Base-by-base conservation (phyloP, 352 stramenopile species). In the Blastocystis sp. region DNA sequence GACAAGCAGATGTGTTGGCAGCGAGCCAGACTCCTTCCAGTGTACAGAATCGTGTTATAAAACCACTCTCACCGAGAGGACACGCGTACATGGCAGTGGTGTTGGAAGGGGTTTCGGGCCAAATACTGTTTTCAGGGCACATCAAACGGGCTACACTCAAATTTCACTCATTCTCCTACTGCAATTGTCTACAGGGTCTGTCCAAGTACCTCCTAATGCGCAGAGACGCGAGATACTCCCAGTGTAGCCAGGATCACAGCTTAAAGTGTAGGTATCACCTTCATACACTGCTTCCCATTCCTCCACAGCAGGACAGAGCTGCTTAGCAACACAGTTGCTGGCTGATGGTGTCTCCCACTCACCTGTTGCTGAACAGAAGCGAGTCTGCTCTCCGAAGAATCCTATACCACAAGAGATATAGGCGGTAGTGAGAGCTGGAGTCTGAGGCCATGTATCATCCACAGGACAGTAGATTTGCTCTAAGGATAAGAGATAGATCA, bases 11-110 rank as follows among this genome's bases (percentile, higher is more conserved):
- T 24, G 37, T 59, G 66, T 89, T 79, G 27, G 78, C 56, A 30
- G 51, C 78, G 15, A 48, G 40, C 78, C 78, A 89, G 19, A 89
- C 44, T 37, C 78, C 78, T n/a, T 58, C 27, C 0, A 70, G n/a
- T 11, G 44, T 42, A 56, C 78, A 89, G n/a, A 42, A 35, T 15
- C 66, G 66, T 22, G 60, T 59, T 17, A 89, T 56, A n/a, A 54
- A 51, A 9, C 78, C 78, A 17, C 22, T 24, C 44, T 87, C 59
- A 24, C 60, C 66, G 13, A 77, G 19, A 27, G 60, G 27, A 42
- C 78, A 89, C 7, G 78, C 40, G 22, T 40, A 48, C 37, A 89
- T 13, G 56, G 66, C 60, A 48, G 66, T 79, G 9, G 66, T 60
- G 57, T 58, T 76, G n/a, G 37, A 56, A n/a, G 24, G 56, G 3